A percentile compares a stretch with the other conserved stretches of the same genome.
These are phyloP conservation scores for Pelargonium cotyledonis DNA, from an alignment of 441 rosid species.

Conservation along the genomic window DNA sequence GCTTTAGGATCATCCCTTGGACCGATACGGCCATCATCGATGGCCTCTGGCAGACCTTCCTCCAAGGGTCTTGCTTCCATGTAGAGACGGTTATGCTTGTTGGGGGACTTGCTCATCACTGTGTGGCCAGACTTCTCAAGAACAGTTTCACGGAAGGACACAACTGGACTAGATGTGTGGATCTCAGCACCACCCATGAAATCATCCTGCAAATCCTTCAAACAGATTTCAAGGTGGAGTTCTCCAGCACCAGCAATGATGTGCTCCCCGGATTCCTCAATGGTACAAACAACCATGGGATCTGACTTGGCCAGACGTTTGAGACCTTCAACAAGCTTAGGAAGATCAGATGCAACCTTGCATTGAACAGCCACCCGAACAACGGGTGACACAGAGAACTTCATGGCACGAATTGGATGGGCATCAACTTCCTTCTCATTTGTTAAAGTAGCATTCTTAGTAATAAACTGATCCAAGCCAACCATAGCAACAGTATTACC, in stretches of 20 bases:
- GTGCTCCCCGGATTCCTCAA: constrained; percentile 50
- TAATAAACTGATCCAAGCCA: constrained; percentile 51
- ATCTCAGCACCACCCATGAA: constrained; percentile 56
- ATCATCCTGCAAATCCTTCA: constrained; percentile 43
- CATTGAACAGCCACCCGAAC: constrained; percentile 52
- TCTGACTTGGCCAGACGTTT: constrained; percentile 49
- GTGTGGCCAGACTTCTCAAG: constrained; percentile 39
- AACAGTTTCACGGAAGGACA: constrained; percentile 48
- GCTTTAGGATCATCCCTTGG: constrained; percentile 50
- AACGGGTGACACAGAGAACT: constrained; percentile 46
- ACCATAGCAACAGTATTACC: constrained; percentile 64
- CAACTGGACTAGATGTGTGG: constrained; percentile 41
- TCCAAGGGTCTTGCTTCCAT: constrained; percentile 53
- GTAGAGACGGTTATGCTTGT: constrained; percentile 52
- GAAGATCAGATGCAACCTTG: constrained; percentile 49
- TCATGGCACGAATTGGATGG: constrained; percentile 53
- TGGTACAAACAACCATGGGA: constrained; percentile 46
- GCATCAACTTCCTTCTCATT: constrained; percentile 55
- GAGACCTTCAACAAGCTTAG: constrained; percentile 49
- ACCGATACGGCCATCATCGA: constrained; percentile 44
- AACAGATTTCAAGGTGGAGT: constrained; percentile 43
- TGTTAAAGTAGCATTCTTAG: constrained; percentile 54
- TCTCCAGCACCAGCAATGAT: constrained; percentile 53
- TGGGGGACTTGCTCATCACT: constrained; percentile 49
- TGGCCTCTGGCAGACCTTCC: constrained; percentile 47